Conservation (phyloP, 169 alveolate genomes). For the Plasmodium reichenowi region DNA sequence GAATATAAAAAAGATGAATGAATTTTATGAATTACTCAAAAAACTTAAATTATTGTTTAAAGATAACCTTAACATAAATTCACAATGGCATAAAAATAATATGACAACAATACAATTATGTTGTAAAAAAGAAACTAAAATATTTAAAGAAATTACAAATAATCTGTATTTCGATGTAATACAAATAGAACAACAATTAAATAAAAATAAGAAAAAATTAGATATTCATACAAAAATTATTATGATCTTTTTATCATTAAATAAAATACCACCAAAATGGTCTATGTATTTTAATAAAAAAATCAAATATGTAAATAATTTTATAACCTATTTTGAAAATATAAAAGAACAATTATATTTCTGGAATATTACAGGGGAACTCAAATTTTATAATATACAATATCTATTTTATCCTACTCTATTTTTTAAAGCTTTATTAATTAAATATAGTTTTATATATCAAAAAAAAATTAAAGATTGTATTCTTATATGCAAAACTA, state of each 20-base stretch:
- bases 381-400: constrained; percentile 54
- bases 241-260: constrained; percentile 47
- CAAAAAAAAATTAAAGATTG: constrained; percentile 60
- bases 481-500: constrained; percentile 23
- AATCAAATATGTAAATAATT: constrained; percentile 31
- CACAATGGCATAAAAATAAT: constrained; percentile 48
- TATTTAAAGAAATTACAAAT: constrained; percentile 53
- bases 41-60: constrained; percentile 43
- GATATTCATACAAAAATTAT: constrained; percentile 28
- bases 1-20: constrained; percentile 55
- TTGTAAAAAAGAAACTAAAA: constrained; percentile 52
- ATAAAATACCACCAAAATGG: constrained; percentile 52
- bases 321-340: constrained; percentile 58
- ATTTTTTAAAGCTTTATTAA: constrained; percentile 56
- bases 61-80: constrained; percentile 25
- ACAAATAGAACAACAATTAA: constrained; percentile 51
- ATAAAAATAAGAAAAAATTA: constrained; percentile 47
- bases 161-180: constrained; percentile 27
- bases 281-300: constrained; percentile 46
- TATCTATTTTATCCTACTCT: constrained; percentile 40
- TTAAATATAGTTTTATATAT: constrained; percentile 35
- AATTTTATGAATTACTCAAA: constrained; percentile 61
- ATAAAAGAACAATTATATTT: constrained; percentile 65
- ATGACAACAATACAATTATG: constrained; percentile 58
- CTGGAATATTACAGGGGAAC: constrained; percentile 75